Evolutionary conservation across 306 rosid genomes (phyloP), one percentile per base, ranked within the genome.

Genomic region (Boehmeria nivea): DNA sequence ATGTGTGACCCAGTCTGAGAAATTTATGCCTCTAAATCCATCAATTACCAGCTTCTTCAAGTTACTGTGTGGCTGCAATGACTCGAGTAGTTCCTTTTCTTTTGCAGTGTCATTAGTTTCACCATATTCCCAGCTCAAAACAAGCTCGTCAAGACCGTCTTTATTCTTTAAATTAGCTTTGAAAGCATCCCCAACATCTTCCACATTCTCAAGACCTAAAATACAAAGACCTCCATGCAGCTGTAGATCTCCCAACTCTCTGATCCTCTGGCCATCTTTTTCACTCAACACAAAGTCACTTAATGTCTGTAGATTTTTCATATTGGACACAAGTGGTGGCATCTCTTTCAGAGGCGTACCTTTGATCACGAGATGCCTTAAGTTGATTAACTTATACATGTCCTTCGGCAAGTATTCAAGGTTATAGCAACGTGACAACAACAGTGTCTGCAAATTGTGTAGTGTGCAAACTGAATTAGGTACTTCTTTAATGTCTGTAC

Each of bases 1-100:
- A 39, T 67, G 21, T 39, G 39, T 40, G 3, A 73, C 3, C 78
- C 74, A 73, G 15, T 17, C 6, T 26, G 67, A 70, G 31, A 67
- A 58, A 13, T 34, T 12, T 19, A 9, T 24, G 1, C 78, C 53
- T 2, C 52, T 49, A 14, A 67, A 73, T 3, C 46, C 54, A 6
- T 1, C 0, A 21, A 62, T 22, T 0, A 0, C 0, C 2, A 60
- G 54, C 1, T 17, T 1, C 54, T 51, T 39, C 6, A 71, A 38
- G 43, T 43, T 39, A 18, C 31, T 25, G 52, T 61, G 66, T 12
- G 66, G 76, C 44, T 71, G 43, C 31, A 64, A 60, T 0, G 18
- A 14, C 0, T 34, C 22, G 3, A 71, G 71, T 26, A 71, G 11
- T 0, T 4, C 36, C 57, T 61, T 4, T 13, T 33, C 61, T 44